Evolutionary conservation across 768 basidiomycete genomes (phyloP), one percentile per base, ranked within the genome.

Genomic region (Tulasnella calospora): DNA sequence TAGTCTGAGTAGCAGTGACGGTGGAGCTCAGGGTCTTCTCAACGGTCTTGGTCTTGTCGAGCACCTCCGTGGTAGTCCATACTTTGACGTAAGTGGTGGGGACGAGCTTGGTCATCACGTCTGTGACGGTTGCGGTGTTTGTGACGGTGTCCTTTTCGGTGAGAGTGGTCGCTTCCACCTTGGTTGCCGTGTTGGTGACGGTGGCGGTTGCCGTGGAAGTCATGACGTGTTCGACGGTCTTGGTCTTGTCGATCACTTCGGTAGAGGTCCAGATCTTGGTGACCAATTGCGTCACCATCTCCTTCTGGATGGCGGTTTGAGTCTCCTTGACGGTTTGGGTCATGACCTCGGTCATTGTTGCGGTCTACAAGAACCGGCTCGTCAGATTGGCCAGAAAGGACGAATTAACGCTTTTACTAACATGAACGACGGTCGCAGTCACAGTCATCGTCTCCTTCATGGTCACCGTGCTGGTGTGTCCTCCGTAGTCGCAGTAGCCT

Each of bases 31-130:
- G 19, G 19, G 67, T 77, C n/a, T 77, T 36, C 57, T 77, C 41
- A 46, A 79, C 44, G 36, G 44, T 74, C 21, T 87, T 79, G 79
- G 90, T 89, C 77, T 88, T 87, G 84, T 92, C 90, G 81, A 86
- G 87, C 79, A 89, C 86, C 82, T 87, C 79, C 9, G 91, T 92
- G 82, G 87, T 86, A 44, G 90, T 86, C 82, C 86, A 89, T 75
- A 88, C 86, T 72, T 87, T 88, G 73, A 86, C 84, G 83, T 87
- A 84, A 17, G 91, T 92, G 13, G 90, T 91, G 40, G 91, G 91
- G 82, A 88, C 81, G 81, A 46, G 74, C 51, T 75, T 75, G 74
- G 74, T 75, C 23, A 75, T 23, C 44, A 82, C 78, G 80, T 86
- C 85, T n/a, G 83, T 85, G 79, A 85, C 81, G 27, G 85, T 86